phyloP scores from a whole-genome alignment of 257 asterid genomes.

The Salvia splendens region DNA sequence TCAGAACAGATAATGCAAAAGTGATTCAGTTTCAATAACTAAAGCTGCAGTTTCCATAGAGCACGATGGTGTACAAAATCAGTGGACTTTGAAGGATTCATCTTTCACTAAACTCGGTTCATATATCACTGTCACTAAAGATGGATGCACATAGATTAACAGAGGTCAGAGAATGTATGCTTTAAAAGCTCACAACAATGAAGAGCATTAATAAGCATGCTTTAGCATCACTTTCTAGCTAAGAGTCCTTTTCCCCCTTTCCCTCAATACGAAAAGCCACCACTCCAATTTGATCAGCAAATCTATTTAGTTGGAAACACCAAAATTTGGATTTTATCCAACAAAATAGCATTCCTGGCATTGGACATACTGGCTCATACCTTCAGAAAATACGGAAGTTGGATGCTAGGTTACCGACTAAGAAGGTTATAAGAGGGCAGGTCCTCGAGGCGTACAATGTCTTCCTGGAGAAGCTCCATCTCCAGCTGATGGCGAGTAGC shows the following conservation, averaged over 20 bases:
- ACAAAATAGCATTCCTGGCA: slow-evolving; percentile 29
- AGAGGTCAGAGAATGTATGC: background rate
- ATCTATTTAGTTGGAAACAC: slow-evolving; percentile 31
- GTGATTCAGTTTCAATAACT: too few relatives aligned
- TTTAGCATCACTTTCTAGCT: slow-evolving; percentile 16
- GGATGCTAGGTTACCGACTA: slow-evolving; percentile 43
- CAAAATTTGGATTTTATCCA: slow-evolving; percentile 16
- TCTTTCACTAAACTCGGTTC: background rate
- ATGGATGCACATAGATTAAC: slow-evolving; percentile 1
- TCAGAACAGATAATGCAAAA: too few relatives aligned
- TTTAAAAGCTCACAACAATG: slow-evolving; percentile 9
- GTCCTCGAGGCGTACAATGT: slow-evolving; percentile 73
- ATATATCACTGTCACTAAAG: background rate
- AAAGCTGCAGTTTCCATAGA: too few relatives aligned
- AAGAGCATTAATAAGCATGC: slow-evolving; percentile 8
- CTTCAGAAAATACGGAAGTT: slow-evolving; percentile 30
- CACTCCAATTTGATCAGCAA: slow-evolving; percentile 14
- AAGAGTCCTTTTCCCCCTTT: background rate
- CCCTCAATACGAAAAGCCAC: slow-evolving; percentile 7
- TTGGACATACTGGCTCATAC: slow-evolving; percentile 25
- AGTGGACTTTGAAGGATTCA: background rate
- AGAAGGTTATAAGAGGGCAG: slow-evolving; percentile 86
- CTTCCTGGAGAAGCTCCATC: slow-evolving; percentile 88
- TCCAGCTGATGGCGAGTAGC: slow-evolving; percentile 95
- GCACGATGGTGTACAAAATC: background rate